Percentiles rank a stretch among this genome's conserved stretches.
These are phyloP conservation scores for Saccharomycopsis sp. DNA, from an alignment of 805 yeast genomes.

Conservation along the genomic window DNA sequence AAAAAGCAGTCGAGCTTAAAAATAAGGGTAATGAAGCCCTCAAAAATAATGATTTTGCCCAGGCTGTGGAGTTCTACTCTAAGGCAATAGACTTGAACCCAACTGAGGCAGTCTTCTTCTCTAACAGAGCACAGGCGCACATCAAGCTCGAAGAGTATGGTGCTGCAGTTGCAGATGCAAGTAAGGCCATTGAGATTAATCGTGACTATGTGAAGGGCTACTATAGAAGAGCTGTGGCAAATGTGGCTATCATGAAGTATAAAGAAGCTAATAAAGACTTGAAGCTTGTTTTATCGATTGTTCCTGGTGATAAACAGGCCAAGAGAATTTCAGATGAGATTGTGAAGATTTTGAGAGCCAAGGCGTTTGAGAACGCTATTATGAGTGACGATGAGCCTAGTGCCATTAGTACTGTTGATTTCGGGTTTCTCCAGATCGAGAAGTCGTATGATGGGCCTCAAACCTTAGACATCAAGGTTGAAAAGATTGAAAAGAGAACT, in stretches of 20 bases:
- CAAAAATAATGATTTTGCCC: slow-evolving; percentile 54
- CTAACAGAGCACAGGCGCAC: slow-evolving; percentile 88
- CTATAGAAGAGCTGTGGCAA: slow-evolving; percentile 80
- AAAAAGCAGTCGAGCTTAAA: slow-evolving; percentile 47
- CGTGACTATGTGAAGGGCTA: slow-evolving; percentile 68
- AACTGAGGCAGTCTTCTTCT: slow-evolving; percentile 55
- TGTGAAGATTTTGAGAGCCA: slow-evolving; percentile 55
- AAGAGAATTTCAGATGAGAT: slow-evolving; percentile 55
- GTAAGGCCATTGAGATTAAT: slow-evolving; percentile 61
- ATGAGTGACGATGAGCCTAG: slow-evolving; percentile 57
- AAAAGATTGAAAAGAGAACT: slow-evolving; percentile 22
- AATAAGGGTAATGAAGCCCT: slow-evolving; percentile 68
- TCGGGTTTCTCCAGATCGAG: slow-evolving; percentile 28
- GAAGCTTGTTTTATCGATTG: slow-evolving; percentile 48
- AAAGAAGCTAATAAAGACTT: slow-evolving; percentile 69
- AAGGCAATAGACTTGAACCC: slow-evolving; percentile 64
- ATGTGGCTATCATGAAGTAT: slow-evolving; percentile 68
- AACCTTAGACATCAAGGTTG: slow-evolving; percentile 24
- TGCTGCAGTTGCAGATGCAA: slow-evolving; percentile 72
- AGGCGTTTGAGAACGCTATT: slow-evolving; percentile 83
- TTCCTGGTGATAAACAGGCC: slow-evolving; percentile 69
- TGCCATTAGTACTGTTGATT: slow-evolving; percentile 42
- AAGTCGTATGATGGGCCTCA: slow-evolving; percentile 3
- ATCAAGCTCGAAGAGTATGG: slow-evolving; percentile 85
- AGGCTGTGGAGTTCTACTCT: slow-evolving; percentile 68